Conservation (phyloP, 2,329 filamentous ascomycete genomes). For the Alternaria angustiovoidea region DNA sequence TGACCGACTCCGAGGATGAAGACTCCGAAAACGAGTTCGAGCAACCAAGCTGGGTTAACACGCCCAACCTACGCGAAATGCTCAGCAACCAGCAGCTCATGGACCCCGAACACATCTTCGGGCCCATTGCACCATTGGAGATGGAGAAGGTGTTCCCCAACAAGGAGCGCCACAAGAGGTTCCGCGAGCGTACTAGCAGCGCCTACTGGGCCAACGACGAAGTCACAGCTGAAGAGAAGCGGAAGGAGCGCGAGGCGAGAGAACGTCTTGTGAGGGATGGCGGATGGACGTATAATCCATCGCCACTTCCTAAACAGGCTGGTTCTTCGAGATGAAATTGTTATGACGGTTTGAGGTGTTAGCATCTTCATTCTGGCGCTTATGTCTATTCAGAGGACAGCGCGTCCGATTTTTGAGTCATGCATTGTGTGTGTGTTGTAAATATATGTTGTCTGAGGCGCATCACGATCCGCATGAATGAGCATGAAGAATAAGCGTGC, state of each 20-base stretch:
- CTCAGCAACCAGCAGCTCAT: slow-evolving; percentile 83
- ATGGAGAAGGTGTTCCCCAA: slow-evolving; percentile 91
- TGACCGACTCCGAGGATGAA: slow-evolving; percentile 91
- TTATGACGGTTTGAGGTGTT: not conserved
- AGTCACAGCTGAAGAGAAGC: slow-evolving; percentile 87
- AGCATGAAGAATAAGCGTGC: not conserved
- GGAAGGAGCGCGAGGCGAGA: slow-evolving; percentile 78
- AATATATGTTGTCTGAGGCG: not conserved
- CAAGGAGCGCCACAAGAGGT: slow-evolving; percentile 85
- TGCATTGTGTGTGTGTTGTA: not conserved
- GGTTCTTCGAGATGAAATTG: slow-evolving; percentile 21
- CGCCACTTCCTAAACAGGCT: slow-evolving; percentile 36
- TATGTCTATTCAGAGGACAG: too few species aligned
- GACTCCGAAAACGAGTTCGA: slow-evolving; percentile 71
- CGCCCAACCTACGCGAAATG: slow-evolving; percentile 78
- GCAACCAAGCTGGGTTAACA: slow-evolving; percentile 86
- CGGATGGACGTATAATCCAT: slow-evolving; percentile 68
- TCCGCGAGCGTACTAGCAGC: slow-evolving; percentile 88
- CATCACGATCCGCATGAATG: slow-evolving; percentile 2
- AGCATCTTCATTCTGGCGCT: not conserved
- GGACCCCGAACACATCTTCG: slow-evolving; percentile 87
- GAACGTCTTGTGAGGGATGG: slow-evolving; percentile 83
- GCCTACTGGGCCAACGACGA: slow-evolving; percentile 91
- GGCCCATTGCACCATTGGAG: slow-evolving; percentile 83
- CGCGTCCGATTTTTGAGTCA: too few species aligned